phyloP scores from a whole-genome alignment of 352 stramenopile genomes.

The Pythium phragmitis region DNA sequence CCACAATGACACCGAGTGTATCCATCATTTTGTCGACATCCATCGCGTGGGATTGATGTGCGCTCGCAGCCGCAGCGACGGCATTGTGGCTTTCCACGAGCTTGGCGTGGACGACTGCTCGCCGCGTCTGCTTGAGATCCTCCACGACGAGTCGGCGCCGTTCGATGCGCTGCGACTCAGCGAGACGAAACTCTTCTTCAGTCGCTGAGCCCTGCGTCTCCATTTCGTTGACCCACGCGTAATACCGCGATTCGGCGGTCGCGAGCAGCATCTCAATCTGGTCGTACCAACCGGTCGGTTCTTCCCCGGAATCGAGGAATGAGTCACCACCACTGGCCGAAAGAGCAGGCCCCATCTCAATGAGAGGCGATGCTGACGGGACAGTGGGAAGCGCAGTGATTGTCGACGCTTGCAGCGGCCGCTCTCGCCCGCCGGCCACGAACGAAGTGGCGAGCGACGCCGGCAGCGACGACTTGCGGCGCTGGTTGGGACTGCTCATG shows the following conservation, averaged over 20 bases:
- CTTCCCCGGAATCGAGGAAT: slow-evolving; percentile 13
- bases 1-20: slow-evolving; percentile 42
- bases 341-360: neutral
- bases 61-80: neutral
- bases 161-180: slow-evolving; percentile 16
- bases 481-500: neutral
- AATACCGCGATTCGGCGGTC: slow-evolving; percentile 25
- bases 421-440: neutral
- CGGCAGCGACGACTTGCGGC: neutral
- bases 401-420: neutral
- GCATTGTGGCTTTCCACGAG: slow-evolving; percentile 2
- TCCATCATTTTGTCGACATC: slow-evolving; percentile 36
- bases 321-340: neutral
- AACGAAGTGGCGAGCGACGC: slow-evolving; percentile 1
- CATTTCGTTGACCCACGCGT: slow-evolving; percentile 22
- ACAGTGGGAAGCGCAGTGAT: neutral
- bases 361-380: neutral
- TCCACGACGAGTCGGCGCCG: slow-evolving; percentile 12
- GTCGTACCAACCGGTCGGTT: slow-evolving; percentile 27
- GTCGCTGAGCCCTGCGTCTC: slow-evolving; percentile 23
- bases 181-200: slow-evolving; percentile 20
- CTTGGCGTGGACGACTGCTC: slow-evolving; percentile 3
- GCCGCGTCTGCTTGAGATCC: slow-evolving; percentile 14
- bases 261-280: slow-evolving; percentile 33
- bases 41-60: neutral